These are phyloP conservation scores for Fusarium praegraminearum DNA, from an alignment of 2,329 filamentous ascomycete species.

Conservation along the genomic window DNA sequence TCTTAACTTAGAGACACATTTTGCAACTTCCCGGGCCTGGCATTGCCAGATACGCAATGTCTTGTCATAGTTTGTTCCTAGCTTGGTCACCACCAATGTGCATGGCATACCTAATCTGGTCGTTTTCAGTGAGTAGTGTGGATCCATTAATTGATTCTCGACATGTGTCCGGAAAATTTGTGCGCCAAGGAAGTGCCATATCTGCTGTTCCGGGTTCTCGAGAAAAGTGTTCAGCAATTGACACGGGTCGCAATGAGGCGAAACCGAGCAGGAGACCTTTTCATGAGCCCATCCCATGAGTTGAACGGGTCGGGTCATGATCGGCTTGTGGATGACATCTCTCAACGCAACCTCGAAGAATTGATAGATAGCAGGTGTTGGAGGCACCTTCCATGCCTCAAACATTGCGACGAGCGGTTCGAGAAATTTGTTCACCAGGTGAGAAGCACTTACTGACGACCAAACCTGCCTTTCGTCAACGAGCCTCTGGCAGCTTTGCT, in stretches of 20 bases:
- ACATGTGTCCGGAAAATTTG: not conserved
- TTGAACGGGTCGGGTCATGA: constrained; percentile 1
- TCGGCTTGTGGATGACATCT: not conserved
- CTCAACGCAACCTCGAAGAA: constrained; percentile 5
- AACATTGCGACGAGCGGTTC: not conserved
- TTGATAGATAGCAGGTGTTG: not conserved
- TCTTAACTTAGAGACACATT: not conserved
- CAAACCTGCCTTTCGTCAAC: not conserved
- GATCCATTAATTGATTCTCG: not conserved
- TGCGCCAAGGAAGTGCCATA: not conserved
- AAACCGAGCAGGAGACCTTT: not conserved
- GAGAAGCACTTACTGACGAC: not conserved
- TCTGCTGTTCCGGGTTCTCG: not conserved
- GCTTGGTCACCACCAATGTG: constrained; percentile 11
- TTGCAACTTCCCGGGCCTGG: not conserved
- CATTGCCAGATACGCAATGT: not conserved
- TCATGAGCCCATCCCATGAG: constrained; percentile 15
- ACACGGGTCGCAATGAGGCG: constrained; percentile 1
- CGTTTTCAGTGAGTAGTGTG: not conserved
- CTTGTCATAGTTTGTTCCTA: constrained; percentile 3
- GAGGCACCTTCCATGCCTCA: not conserved
- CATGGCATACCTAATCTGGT: not conserved
- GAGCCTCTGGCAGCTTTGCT: constrained; percentile 10
- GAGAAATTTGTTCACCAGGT: not conserved
- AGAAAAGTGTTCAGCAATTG: constrained; percentile 13